Conservation (phyloP, 257 asterid species). For the Nicotiana knightiana region DNA sequence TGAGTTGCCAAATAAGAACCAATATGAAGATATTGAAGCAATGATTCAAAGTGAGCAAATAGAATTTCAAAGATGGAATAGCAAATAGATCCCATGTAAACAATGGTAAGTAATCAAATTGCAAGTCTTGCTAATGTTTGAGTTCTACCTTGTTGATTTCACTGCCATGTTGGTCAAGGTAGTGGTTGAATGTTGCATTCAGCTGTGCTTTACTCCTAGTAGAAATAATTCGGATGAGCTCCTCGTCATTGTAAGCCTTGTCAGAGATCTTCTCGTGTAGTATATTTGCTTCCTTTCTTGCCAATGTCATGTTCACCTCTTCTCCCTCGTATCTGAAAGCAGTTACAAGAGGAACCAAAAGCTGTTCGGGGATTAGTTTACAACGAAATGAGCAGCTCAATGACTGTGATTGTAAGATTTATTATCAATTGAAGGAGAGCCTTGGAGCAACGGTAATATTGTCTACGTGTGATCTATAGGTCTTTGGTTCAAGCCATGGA, state of each 20-base stretch:
- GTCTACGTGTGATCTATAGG: no score
- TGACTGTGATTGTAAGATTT: background rate
- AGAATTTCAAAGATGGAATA: background rate
- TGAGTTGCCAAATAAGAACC: background rate
- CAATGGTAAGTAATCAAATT: background rate
- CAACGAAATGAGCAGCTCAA: background rate
- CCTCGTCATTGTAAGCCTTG: conserved; percentile 65
- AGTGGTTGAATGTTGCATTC: conserved; percentile 79
- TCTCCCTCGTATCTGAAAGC: conserved; percentile 81
- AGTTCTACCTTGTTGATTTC: conserved; percentile 61
- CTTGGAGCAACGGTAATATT: no score
- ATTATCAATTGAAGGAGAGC: no score
- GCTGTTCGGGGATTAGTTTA: conserved; percentile 37
- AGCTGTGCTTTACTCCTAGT: conserved; percentile 94
- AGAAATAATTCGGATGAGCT: conserved; percentile 58
- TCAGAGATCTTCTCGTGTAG: conserved; percentile 66
- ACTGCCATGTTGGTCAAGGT: conserved; percentile 64
- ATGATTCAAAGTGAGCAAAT: background rate
- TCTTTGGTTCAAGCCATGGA: no score
- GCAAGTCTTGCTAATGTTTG: background rate
- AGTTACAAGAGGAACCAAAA: conserved; percentile 84
- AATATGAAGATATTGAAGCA: background rate
- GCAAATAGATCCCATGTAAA: background rate
- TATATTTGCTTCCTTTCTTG: conserved; percentile 71
- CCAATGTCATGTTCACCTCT: conserved; percentile 63